These are phyloP conservation scores for Colletotrichum sidae DNA, from an alignment of 2,329 filamentous ascomycete genomes.

Conservation along the genomic window DNA sequence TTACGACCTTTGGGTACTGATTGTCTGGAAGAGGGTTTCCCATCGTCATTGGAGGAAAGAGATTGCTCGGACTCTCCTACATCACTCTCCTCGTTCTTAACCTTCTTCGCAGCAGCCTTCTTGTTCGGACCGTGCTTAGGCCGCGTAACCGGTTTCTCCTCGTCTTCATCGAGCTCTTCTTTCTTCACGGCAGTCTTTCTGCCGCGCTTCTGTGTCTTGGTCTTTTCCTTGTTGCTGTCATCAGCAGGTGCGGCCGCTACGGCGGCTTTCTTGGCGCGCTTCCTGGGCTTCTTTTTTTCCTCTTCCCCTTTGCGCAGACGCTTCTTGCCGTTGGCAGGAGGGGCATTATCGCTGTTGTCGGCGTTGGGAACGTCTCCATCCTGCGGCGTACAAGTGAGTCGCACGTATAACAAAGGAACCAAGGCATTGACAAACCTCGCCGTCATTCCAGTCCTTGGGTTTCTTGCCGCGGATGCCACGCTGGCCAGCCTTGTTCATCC, in stretches of 20 bases:
- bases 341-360: not conserved
- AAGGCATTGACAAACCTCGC: slow-evolving; percentile 24
- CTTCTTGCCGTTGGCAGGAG: slow-evolving; percentile 37
- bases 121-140: slow-evolving; percentile 44
- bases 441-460: slow-evolving; percentile 41
- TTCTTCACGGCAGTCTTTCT: slow-evolving; percentile 31
- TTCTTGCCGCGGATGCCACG: slow-evolving; percentile 69
- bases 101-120: slow-evolving; percentile 26
- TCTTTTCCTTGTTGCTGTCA: slow-evolving; percentile 39
- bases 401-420: not conserved
- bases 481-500: slow-evolving; percentile 77
- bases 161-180: slow-evolving; percentile 37
- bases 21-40: slow-evolving; percentile 21
- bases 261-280: slow-evolving; percentile 43
- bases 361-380: too few relatives aligned
- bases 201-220: slow-evolving; percentile 37
- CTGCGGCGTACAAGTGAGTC: too few relatives aligned
- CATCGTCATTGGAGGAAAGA: slow-evolving; percentile 11
- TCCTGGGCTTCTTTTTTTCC: slow-evolving; percentile 15
- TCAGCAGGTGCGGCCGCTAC: slow-evolving; percentile 42
- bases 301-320: slow-evolving; percentile 36
- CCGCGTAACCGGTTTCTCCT: slow-evolving; percentile 49
- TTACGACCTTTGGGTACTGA: slow-evolving; percentile 29
- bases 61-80: slow-evolving; percentile 37
- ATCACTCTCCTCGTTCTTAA: slow-evolving; percentile 35